Base-by-base conservation (phyloP, 306 rosid genomes). In the Dryas alaskensis region DNA sequence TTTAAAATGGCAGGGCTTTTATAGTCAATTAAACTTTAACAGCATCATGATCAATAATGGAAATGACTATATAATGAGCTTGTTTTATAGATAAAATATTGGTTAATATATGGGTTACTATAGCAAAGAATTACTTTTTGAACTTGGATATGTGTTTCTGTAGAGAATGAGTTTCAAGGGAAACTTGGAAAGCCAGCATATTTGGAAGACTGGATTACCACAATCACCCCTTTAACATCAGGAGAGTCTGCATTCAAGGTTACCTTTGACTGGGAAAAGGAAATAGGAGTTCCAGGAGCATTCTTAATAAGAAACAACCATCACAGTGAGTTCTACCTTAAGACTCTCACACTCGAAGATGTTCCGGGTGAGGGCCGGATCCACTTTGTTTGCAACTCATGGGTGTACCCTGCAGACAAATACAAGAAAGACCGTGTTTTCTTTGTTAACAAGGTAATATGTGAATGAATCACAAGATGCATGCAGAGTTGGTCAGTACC, bases 311-410 rank as follows among this genome's bases (percentile, higher is more conserved):
- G 46, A 53, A 92, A 89, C 46, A 72, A 85, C 13, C 82, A 84
- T 73, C 80, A 65, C 13, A 74, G 40, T 73, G 86, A 92, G 45
- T 89, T 92, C 78, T 84, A 10, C 62, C 96, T 92, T 17, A 86
- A 76, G 10, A 83, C 89, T 45, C 58, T 92, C 70, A 92, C 91
- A 0, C 82, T 92, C 16, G 85, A 86, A 61, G 86, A 83, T 46
- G 50, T 87, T 78, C 96, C 96, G 0, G 77, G 68, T 37, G 76
- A 74, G 3, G 89, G 82, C 11, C 53, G 50, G 48, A 65, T 92
- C 73, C 76, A 79, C 48, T 88, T 92, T 52, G 75, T 67, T 43
- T 88, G 93, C 82, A 86, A 90, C 79, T 86, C 98, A 0, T 92
- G 96, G 98, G 53, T 92, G 44, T 84, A 88, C 78, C 90, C 90